phyloP scores from a whole-genome alignment of 2,329 filamentous ascomycete species.

The Eurotiales sp. region DNA sequence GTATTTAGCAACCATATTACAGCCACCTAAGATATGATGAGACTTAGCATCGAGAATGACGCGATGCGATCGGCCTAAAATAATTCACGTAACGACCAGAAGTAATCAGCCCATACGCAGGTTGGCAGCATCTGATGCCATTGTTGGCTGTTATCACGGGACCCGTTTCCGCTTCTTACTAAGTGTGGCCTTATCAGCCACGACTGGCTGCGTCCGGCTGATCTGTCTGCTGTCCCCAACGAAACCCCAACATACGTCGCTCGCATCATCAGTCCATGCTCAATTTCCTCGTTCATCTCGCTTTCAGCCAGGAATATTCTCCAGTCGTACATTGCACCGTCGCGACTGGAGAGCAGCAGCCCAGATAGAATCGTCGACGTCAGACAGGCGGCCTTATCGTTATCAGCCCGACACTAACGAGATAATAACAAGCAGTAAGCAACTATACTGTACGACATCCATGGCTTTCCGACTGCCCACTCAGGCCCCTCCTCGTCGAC shows the following conservation, averaged over 20 bases:
- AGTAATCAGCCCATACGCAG: too few species aligned
- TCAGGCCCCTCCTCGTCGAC: constrained; percentile 29
- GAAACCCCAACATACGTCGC: background rate
- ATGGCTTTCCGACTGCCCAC: constrained; percentile 39
- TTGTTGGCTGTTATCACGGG: constrained; percentile 16
- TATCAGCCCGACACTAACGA: constrained; percentile 5
- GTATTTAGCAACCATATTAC: too few species aligned
- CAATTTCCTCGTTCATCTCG: background rate
- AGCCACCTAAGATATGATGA: too few species aligned
- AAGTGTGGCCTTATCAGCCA: background rate
- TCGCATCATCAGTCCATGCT: background rate
- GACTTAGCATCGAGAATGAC: too few species aligned
- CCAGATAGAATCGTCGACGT: too few species aligned
- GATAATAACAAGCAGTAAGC: too few species aligned
- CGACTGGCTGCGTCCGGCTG: too few species aligned
- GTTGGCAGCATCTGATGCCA: too few species aligned
- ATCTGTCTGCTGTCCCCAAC: background rate
- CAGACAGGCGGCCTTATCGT: background rate
- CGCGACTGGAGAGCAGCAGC: constrained; percentile 8
- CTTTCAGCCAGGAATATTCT: too few species aligned
- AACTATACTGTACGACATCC: background rate
- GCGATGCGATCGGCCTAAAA: too few species aligned
- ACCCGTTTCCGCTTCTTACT: constrained; percentile 4
- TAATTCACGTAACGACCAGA: too few species aligned
- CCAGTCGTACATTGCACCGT: background rate